These are phyloP conservation scores for Penicillium verhagenii DNA, from an alignment of 495 filamentous ascomycete genomes.

Conservation along the genomic window DNA sequence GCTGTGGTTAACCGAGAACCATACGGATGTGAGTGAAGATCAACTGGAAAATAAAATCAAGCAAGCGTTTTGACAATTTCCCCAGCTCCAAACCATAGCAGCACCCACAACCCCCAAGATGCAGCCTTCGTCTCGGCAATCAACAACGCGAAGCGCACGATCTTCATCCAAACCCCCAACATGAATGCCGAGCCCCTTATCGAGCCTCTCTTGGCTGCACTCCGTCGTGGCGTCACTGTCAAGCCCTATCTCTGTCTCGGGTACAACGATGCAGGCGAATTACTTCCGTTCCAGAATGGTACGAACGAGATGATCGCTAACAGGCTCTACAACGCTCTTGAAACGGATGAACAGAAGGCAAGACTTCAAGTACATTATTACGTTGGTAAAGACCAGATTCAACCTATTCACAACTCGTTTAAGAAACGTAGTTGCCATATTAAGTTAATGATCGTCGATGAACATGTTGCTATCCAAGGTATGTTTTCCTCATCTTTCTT, in stretches of 20 bases:
- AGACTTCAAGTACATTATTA: conserved; percentile 63
- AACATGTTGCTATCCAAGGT: conserved; percentile 60
- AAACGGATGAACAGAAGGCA: conserved; percentile 39
- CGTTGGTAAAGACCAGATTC: conserved; percentile 67
- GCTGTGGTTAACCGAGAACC: conserved; percentile 68
- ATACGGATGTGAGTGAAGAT: conserved; percentile 51
- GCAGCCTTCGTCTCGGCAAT: conserved; percentile 67
- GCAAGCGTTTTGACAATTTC: neutral
- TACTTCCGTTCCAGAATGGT: conserved; percentile 72
- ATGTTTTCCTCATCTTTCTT: neutral
- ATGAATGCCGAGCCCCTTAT: conserved; percentile 70
- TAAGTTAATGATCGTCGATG: conserved; percentile 74
- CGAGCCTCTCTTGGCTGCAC: conserved; percentile 59
- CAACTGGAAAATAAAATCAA: neutral
- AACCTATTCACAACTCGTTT: conserved; percentile 59
- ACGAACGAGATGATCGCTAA: conserved; percentile 70
- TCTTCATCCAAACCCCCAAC: conserved; percentile 76
- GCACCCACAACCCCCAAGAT: conserved; percentile 66
- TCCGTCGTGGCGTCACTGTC: conserved; percentile 63
- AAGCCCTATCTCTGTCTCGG: conserved; percentile 70
- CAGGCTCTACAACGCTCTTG: conserved; percentile 52
- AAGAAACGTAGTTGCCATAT: conserved; percentile 69
- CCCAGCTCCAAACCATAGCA: conserved; percentile 54
- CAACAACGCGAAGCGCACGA: conserved; percentile 54
- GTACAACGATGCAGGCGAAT: conserved; percentile 75